Conservation (phyloP, 2,329 filamentous ascomycete genomes). For the Alternaria triticimaculans region DNA sequence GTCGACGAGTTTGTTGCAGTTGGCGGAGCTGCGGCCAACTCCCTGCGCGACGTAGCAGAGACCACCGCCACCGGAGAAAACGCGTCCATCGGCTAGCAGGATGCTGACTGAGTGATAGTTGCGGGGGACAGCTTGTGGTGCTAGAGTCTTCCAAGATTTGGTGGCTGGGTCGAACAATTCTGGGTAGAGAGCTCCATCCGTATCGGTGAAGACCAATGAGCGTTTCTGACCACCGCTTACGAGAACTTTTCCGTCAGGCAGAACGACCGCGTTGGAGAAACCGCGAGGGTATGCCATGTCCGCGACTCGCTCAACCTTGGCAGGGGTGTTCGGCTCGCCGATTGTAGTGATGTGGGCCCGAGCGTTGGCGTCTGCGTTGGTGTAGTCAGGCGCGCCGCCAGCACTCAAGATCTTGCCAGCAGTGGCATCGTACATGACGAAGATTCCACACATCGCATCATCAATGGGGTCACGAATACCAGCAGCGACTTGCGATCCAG, state of each 20-base stretch:
- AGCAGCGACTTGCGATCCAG: conserved; percentile 24
- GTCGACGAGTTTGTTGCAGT: conserved; percentile 38
- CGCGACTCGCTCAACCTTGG: conserved; percentile 30
- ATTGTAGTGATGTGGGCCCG: conserved; percentile 34
- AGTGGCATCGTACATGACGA: conserved; percentile 33
- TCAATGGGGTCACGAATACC: conserved; percentile 26
- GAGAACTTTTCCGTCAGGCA: conserved; percentile 37
- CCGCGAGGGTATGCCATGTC: conserved; percentile 35
- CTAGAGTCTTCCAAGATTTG: conserved; percentile 31
- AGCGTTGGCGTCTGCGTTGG: conserved; percentile 25
- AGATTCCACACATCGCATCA: conserved; percentile 34
- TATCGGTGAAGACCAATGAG: conserved; percentile 32
- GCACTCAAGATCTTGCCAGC: conserved; percentile 35
- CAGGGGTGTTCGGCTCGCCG: conserved; percentile 18
- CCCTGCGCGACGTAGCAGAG: conserved; percentile 26
- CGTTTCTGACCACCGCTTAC: conserved; percentile 35
- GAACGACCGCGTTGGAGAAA: conserved; percentile 32
- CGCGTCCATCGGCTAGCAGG: conserved; percentile 30
- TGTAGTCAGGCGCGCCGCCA: conserved; percentile 34
- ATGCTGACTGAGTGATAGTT: conserved; percentile 37
- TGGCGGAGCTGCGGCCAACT: conserved; percentile 24
- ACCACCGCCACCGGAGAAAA: conserved; percentile 36
- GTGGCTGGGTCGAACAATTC: conserved; percentile 36
- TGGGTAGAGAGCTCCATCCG: conserved; percentile 26
- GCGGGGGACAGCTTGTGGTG: conserved; percentile 30